Conservation (phyloP, 2,329 filamentous ascomycete genomes). For the Torrubiellomyces zombiae region DNA sequence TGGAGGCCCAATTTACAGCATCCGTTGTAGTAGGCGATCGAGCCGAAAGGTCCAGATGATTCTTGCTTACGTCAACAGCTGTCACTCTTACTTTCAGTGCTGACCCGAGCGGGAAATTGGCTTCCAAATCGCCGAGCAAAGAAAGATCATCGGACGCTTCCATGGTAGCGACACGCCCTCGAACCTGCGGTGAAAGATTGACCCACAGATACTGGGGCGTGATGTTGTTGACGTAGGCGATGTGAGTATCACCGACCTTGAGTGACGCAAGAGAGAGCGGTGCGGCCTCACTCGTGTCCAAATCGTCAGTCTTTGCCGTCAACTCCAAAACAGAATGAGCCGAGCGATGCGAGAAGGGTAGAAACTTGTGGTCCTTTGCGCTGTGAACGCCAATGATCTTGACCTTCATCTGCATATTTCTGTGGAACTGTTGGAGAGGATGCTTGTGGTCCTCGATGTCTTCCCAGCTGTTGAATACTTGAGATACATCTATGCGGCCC, state of each 20-base stretch:
- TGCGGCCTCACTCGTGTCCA: conserved; percentile 26
- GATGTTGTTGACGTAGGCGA: conserved; percentile 87
- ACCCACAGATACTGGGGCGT: conserved; percentile 71
- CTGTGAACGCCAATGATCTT: conserved; percentile 79
- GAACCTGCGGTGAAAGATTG: conserved; percentile 73
- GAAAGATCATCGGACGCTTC: conserved; percentile 81
- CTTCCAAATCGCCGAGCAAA: conserved; percentile 54
- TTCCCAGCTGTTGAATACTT: conserved; percentile 77
- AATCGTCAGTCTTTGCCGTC: conserved; percentile 57
- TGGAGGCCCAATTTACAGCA: conserved; percentile 47
- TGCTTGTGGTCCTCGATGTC: conserved; percentile 69
- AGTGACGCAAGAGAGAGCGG: conserved; percentile 58
- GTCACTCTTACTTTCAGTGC: conserved; percentile 69
- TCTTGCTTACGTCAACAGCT: conserved; percentile 53
- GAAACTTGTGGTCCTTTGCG: conserved; percentile 74
- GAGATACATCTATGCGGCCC: conserved; percentile 84
- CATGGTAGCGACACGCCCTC: conserved; percentile 65
- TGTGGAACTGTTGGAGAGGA: conserved; percentile 56
- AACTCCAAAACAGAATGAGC: conserved; percentile 76
- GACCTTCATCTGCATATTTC: conserved; percentile 54
- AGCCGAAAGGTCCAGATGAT: conserved; percentile 70
- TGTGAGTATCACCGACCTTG: conserved; percentile 50
- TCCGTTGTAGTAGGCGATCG: conserved; percentile 34
- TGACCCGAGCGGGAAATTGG: conserved; percentile 79
- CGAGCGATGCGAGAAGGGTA: conserved; percentile 76